Evolutionary conservation across 169 alveolate species (phyloP).

Genomic region (Plasmodium fragile): DNA sequence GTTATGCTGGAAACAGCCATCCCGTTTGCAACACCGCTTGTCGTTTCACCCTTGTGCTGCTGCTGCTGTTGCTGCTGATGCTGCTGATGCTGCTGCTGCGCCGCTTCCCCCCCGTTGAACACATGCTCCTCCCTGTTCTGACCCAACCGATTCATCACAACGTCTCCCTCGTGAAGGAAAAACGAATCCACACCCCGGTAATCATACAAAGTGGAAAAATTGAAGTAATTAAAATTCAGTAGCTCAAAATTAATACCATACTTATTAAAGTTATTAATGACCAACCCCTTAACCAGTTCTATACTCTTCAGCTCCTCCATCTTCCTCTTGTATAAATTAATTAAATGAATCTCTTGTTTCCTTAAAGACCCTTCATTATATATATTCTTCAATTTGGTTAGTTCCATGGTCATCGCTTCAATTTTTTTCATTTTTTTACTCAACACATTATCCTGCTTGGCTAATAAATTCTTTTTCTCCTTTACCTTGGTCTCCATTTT

Average conservation of each 20-base stretch:
- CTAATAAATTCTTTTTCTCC: slow-evolving; percentile 30
- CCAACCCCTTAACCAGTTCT: slow-evolving; percentile 21
- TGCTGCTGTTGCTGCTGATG: neutral
- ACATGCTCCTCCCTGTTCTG: neutral
- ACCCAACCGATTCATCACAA: neutral
- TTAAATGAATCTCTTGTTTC: slow-evolving; percentile 33
- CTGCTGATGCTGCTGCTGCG: neutral
- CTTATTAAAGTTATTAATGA: slow-evolving; percentile 23
- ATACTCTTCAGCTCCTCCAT: slow-evolving; percentile 24
- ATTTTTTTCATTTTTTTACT: slow-evolving; percentile 14
- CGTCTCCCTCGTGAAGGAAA: neutral
- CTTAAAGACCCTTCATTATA: slow-evolving; percentile 40
- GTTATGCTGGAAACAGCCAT: neutral
- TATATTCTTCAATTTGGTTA: slow-evolving; percentile 11
- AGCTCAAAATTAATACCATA: slow-evolving; percentile 58
- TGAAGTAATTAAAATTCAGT: slow-evolving; percentile 23
- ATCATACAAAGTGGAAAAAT: slow-evolving; percentile 47
- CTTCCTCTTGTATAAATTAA: slow-evolving; percentile 7
- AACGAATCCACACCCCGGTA: neutral
- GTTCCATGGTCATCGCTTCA: neutral
- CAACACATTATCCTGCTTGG: slow-evolving; percentile 23
- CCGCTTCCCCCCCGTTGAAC: neutral
- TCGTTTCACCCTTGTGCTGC: neutral
- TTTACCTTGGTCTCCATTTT: slow-evolving; percentile 27
- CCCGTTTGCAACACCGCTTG: neutral